Percentiles rank a stretch among this genome's conserved stretches.
phyloP scores from a whole-genome alignment of 1,284 basidiomycete genomes.

The Xerocomus minutiporus region DNA sequence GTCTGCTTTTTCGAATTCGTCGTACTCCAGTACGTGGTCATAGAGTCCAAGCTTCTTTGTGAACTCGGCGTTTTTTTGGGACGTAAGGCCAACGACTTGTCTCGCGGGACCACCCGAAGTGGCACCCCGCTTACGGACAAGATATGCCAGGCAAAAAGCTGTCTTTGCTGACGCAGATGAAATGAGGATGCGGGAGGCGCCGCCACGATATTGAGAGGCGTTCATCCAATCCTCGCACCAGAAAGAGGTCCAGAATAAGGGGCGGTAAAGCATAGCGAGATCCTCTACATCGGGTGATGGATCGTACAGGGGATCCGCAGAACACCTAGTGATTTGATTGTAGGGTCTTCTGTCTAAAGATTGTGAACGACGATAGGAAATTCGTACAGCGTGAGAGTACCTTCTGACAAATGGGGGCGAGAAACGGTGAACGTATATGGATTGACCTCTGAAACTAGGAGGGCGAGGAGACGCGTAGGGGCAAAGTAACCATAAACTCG shows the following conservation, averaged over 20 bases:
- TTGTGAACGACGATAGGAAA: neutral
- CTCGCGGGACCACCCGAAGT: conserved; percentile 10
- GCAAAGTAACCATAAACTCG: conserved; percentile 62
- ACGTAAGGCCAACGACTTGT: conserved; percentile 54
- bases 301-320: conserved; percentile 49
- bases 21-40: conserved; percentile 51
- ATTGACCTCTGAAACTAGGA: conserved; percentile 52
- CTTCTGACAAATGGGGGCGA: conserved; percentile 53
- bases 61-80: conserved; percentile 49
- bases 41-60: conserved; percentile 51
- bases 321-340: conserved; percentile 58
- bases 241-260: conserved; percentile 65
- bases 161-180: conserved; percentile 66
- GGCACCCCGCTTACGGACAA: conserved; percentile 36
- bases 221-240: conserved; percentile 67
- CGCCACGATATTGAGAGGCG: conserved; percentile 42
- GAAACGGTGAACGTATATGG: conserved; percentile 50
- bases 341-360: conserved; percentile 56
- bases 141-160: conserved; percentile 56
- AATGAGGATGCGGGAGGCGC: conserved; percentile 45
- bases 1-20: conserved; percentile 33
- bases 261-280: conserved; percentile 61
- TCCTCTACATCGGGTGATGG: conserved; percentile 46
- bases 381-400: conserved; percentile 30
- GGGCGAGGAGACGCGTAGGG: conserved; percentile 49